Evolutionary conservation across 176 grass and related monocot species (phyloP), one percentile per base, ranked within the genome.

Genomic region (Ensete glaucum): DNA sequence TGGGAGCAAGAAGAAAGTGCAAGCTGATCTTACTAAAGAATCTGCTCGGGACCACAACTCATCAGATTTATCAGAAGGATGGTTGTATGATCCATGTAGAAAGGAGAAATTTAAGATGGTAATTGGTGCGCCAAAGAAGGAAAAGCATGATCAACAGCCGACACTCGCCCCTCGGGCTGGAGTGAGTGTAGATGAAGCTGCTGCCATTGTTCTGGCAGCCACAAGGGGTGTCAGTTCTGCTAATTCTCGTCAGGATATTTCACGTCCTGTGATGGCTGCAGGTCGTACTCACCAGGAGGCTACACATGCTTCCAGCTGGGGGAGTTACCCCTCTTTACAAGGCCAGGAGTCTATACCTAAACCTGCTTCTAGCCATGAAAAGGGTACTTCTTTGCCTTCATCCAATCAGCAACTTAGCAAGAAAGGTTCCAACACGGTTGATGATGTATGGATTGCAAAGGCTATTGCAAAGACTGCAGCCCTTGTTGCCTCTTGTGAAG

Each of bases 391-490:
- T 67, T 88, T 83, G 76, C 54, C 77, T 71, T 78, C 83, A n/a
- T 81, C 71, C 63, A 81, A 78, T 62, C 71, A 69, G 16, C 86
- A 82, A 29, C 71, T 51, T 9, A 84, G 72, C 52, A 88, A 74
- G 55, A 77, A 80, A 77, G 43, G 72, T 73, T 52, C 76, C 16
- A 80, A 81, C 76, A 82, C 78, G 29, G 81, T 86, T 55, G 94
- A 98, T 89, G 90, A 98, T 74, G 84, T 87, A 65, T 98, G 94
- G 94, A 98, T 98, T 78, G 78, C 84, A 7, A 89, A 93, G 59
- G 85, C 90, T 27, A 98, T 98, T 23, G 88, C 90, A 19, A 98
- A 91, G 85, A 89, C 95, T 60, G 90, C 88, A 73, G 95, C 95
- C 53, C 81, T 84, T 20, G 90, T 67, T 7, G 86, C 89, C 14